Percentiles rank a stretch among this genome's conserved stretches.
These are phyloP conservation scores for Brassica nigra DNA, from an alignment of 345 rosid species.

Conservation along the genomic window DNA sequence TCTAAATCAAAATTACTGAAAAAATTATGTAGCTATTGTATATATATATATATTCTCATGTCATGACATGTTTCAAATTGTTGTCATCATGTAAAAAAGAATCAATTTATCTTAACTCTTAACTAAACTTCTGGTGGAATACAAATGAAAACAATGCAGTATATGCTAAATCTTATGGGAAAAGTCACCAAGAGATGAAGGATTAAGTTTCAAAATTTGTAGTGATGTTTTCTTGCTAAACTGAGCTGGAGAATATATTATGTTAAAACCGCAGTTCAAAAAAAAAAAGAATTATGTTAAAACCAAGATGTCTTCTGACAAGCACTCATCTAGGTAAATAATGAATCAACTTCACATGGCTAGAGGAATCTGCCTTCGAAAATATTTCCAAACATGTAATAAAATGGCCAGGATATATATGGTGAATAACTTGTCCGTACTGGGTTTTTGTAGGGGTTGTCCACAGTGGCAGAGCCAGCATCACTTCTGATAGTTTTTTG, in stretches of 20 bases:
- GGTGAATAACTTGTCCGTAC: not conserved
- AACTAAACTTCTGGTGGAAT: not conserved
- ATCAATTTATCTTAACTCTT: not conserved
- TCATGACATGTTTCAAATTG: not conserved
- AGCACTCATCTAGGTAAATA: constrained; percentile 1
- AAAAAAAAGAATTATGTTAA: not conserved
- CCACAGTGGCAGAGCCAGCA: not conserved
- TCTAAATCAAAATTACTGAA: not conserved
- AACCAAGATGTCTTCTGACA: not conserved
- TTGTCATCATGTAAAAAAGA: not conserved
- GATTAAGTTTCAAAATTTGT: not conserved
- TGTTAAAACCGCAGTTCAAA: not conserved
- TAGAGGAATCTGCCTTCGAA: not conserved
- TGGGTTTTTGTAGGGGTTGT: not conserved
- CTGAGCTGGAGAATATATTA: not conserved
- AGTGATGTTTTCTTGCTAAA: not conserved
- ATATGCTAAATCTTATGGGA: not conserved
- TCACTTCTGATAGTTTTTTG: not conserved
- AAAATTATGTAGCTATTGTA: not conserved
- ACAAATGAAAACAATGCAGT: not conserved
- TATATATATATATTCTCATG: not conserved
- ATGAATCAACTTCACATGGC: not conserved
- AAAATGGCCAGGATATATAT: not conserved
- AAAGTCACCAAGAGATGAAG: not conserved
- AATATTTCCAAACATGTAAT: not conserved